Evolutionary conservation across 108 stramenopile species (phyloP).

Genomic region (Cyclotella kingstonii): DNA sequence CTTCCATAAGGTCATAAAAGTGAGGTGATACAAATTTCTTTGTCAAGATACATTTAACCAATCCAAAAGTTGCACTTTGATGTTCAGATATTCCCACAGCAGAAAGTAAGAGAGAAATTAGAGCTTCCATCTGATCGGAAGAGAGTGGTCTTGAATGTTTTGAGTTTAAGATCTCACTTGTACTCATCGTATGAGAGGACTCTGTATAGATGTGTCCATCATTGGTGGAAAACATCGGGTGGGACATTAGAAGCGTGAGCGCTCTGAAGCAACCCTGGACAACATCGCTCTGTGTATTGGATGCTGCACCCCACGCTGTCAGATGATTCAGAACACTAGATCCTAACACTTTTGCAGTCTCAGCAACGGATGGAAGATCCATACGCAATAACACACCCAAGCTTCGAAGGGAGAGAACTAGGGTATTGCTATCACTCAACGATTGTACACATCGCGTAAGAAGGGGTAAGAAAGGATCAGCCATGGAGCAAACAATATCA

Average conservation of each 20-base stretch:
- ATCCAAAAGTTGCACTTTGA: constrained; percentile 75
- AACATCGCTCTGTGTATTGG: constrained; percentile 76
- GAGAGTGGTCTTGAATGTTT: constrained; percentile 42
- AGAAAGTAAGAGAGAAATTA: constrained; percentile 59
- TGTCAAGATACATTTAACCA: constrained; percentile 68
- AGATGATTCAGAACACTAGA: constrained; percentile 71
- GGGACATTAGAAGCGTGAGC: constrained; percentile 73
- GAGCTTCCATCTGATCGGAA: constrained; percentile 76
- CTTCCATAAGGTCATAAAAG: constrained; percentile 88
- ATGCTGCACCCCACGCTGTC: constrained; percentile 51
- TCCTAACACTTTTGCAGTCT: constrained; percentile 63
- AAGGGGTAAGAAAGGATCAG: constrained; percentile 83
- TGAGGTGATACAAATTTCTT: constrained; percentile 72
- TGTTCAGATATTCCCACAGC: constrained; percentile 72
- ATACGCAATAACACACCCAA: constrained; percentile 70
- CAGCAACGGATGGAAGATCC: constrained; percentile 75
- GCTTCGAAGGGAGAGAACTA: constrained; percentile 80
- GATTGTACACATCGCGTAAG: constrained; percentile 73
- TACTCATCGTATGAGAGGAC: no score
- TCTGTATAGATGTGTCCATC: background rate
- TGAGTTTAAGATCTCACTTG: background rate
- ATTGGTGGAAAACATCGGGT: constrained; percentile 22
- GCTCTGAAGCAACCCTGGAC: constrained; percentile 87
- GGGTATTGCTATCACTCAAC: constrained; percentile 70
- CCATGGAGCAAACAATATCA: constrained; percentile 49